Evolutionary conservation across 805 yeast genomes (phyloP).

Genomic region (Saccharomycopsis babjevae): DNA sequence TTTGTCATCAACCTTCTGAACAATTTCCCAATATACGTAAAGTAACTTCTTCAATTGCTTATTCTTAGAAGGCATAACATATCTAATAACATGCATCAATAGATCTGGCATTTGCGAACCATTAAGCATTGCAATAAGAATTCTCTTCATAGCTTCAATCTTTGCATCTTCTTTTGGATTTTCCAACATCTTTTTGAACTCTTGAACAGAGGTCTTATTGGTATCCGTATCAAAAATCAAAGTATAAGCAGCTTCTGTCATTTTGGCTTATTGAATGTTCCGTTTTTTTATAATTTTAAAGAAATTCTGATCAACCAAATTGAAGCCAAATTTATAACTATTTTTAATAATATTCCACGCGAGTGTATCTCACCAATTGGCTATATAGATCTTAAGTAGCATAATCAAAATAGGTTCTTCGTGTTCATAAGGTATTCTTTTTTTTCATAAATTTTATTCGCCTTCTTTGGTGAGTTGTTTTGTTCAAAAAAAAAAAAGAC

Average conservation of each 20-base stretch:
- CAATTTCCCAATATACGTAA: constrained; percentile 96
- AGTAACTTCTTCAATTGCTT: constrained; percentile 86
- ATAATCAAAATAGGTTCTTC: neutral
- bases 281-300: neutral
- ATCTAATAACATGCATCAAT: constrained; percentile 93
- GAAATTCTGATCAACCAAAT: neutral
- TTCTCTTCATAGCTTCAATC: constrained; percentile 80
- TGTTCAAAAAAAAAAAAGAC: neutral
- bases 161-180: constrained; percentile 83
- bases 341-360: neutral
- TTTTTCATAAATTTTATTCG: neutral
- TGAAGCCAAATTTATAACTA: neutral
- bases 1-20: constrained; percentile 78
- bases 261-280: constrained; percentile 2
- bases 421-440: neutral
- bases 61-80: constrained; percentile 90
- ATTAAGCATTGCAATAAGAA: constrained; percentile 77
- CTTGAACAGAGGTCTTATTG: constrained; percentile 52
- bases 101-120: constrained; percentile 90
- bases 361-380: neutral
- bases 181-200: constrained; percentile 70
- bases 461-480: neutral
- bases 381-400: too few relatives aligned
- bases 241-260: constrained; percentile 49
- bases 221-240: constrained; percentile 66